Base-by-base conservation (phyloP, 2,329 filamentous ascomycete genomes). In the Epichloe uncinata region DNA sequence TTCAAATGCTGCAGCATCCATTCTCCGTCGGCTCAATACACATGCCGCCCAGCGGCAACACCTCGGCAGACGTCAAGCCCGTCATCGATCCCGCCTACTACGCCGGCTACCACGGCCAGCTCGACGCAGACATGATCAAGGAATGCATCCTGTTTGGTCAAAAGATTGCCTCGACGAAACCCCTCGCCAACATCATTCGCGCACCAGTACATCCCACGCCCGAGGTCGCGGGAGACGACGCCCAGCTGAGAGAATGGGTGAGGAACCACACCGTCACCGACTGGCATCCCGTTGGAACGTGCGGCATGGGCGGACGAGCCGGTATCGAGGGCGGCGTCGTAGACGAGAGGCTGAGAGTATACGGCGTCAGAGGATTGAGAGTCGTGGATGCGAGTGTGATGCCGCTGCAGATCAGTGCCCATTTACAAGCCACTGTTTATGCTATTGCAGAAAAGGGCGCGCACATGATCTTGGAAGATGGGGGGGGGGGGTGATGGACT, bases 1-100 rank as follows among this genome's bases (percentile, higher is more conserved):
- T 76, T 0, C 69, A 71, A 50, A 71, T 75, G 51, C 59, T 77
- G 1, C 73, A 76, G 52, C 74, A 77, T 57, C 74, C 75, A 0
- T 74, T 74, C 33, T 70, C 72, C 0, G 61, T 65, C 3, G 75
- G 75, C 0, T 69, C 64, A 2, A 63, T 77, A 9, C 74, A 78
- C 52, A 67, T 77, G 46, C 59, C 51, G 3, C 54, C 61, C 2
- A 48, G 54, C 13, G 49, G 49, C 13, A 45, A 48, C 12, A 48
- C 11, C 42, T 56, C 18, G 38, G 62, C 26, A 43, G 60, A 58
- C n/a, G 61, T 48, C 50, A 59, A 45, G 11, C 68, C 67, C 0
- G 30, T 58, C 12, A 73, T 74, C 35, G 62, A 74, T 34, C 70
- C 72, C 0, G 56, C 57, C 4, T 74, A 73, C 52, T 73, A 69